Evolutionary conservation across 2,329 filamentous ascomycete species (phyloP), one percentile per base, ranked within the genome.

Genomic region (Arachnomyces sp.): DNA sequence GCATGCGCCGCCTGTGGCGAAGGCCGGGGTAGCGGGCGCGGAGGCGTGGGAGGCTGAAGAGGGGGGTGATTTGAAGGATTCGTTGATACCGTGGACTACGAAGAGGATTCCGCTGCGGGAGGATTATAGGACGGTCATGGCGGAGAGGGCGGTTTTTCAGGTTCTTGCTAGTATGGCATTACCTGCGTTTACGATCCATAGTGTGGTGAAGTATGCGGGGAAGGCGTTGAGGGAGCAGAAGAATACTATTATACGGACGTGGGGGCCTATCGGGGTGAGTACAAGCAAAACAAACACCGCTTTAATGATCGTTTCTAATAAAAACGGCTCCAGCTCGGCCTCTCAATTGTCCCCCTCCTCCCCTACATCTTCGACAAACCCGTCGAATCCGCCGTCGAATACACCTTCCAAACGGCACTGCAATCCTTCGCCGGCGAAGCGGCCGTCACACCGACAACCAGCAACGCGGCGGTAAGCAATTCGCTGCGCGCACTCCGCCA

Each of bases 151-250:
- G 2, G 74, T 95, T 15, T 98, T 98, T 66, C 92, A 98, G 66
- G 79, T 79, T 49, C 46, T 98, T 35, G 92, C 92, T 0, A 86
- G 80, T 55, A 98, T 98, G 92, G 92, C 86, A 2, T 64, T 96
- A 49, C 92, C 90, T 0, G 90, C 89, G 0, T 86, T 95, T 47
- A 94, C 88, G 0, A 94, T 96, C 43, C 90, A 95, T 63, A 88
- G 82, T 46, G 82, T 96, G 4, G 92, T 98, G 38, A 77, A 80
- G 45, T 95, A 98, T 58, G 89, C 85, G 1, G 88, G 92, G 0
- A 73, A 72, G 30, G 87, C 87, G n/a, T 62, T 98, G 69, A 94
- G 90, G 67, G 72, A 84, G 52, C 71, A 73, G 14, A 90, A 92
- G 71, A 94, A 84, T 57, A 70, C 73, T 43, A 77, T 68, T 3